These are phyloP conservation scores for Tylopilus balloui DNA, from an alignment of 768 basidiomycete species.

Conservation along the genomic window DNA sequence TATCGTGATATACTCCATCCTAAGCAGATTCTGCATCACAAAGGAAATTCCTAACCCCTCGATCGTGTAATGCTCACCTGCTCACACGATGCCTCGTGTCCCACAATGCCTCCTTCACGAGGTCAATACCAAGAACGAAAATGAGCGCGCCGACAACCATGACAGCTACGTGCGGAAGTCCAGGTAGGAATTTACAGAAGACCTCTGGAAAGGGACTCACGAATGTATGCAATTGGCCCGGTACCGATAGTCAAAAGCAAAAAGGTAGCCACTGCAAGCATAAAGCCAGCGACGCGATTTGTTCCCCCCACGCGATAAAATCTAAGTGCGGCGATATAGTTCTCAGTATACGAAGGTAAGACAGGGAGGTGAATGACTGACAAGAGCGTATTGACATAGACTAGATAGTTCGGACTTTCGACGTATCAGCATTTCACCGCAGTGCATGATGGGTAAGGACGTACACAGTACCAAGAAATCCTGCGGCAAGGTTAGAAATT, in stretches of 20 bases:
- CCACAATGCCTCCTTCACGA: slow-evolving; percentile 95
- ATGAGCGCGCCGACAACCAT: slow-evolving; percentile 91
- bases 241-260: slow-evolving; percentile 79
- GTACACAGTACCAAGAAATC: slow-evolving; percentile 75
- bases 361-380: slow-evolving; percentile 28
- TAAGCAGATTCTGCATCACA: slow-evolving; percentile 24
- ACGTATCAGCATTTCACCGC: slow-evolving; percentile 3
- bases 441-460: slow-evolving; percentile 21
- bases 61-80: slow-evolving; percentile 41
- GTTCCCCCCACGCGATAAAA: slow-evolving; percentile 94
- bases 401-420: slow-evolving; percentile 74
- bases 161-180: slow-evolving; percentile 51
- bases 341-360: not conserved
- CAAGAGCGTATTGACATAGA: slow-evolving; percentile 85
- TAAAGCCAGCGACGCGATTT: slow-evolving; percentile 76
- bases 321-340: slow-evolving; percentile 24
- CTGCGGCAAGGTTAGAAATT: slow-evolving; percentile 82
- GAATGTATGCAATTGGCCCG: slow-evolving; percentile 86
- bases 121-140: slow-evolving; percentile 90
- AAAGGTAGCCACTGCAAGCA: slow-evolving; percentile 74
- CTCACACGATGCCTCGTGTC: slow-evolving; percentile 88
- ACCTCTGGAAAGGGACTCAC: slow-evolving; percentile 42
- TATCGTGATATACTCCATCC: slow-evolving; percentile 79
- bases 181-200: not conserved
- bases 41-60: not conserved